Conservation (phyloP, 2,329 filamentous ascomycete species). For the Trichoderma oligosporum region DNA sequence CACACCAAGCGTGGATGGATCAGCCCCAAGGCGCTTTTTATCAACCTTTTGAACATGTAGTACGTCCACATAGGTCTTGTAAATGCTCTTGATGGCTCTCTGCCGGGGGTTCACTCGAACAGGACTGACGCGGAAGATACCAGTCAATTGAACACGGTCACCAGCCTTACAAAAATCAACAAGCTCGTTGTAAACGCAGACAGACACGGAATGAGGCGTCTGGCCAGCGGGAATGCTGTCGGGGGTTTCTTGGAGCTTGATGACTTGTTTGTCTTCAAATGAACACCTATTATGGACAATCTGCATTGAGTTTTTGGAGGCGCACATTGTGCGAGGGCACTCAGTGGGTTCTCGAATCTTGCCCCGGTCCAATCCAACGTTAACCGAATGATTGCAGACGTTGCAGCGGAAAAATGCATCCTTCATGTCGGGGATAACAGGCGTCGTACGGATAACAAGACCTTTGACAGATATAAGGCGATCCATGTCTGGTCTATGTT, state of each 20-base stretch:
- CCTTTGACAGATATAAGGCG: constrained; percentile 94
- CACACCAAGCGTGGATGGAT: constrained; percentile 81
- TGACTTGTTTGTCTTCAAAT: constrained; percentile 97
- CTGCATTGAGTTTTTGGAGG: constrained; percentile 91
- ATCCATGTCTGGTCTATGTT: constrained; percentile 68
- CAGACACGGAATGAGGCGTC: constrained; percentile 92
- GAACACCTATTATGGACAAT: constrained; percentile 93
- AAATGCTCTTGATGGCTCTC: constrained; percentile 86
- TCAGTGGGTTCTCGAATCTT: constrained; percentile 92
- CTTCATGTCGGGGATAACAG: constrained; percentile 98
- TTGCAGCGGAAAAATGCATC: constrained; percentile 97
- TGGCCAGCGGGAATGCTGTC: constrained; percentile 93
- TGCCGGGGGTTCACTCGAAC: constrained; percentile 93
- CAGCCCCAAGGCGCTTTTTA: constrained; percentile 88
- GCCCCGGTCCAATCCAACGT: constrained; percentile 88
- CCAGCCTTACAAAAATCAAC: constrained; percentile 98
- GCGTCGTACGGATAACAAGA: constrained; percentile 89
- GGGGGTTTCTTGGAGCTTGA: constrained; percentile 96
- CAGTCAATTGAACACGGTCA: constrained; percentile 91
- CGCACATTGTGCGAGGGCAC: constrained; percentile 79
- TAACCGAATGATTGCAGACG: constrained; percentile 85
- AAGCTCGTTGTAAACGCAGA: constrained; percentile 94
- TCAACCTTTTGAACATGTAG: constrained; percentile 96
- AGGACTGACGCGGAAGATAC: constrained; percentile 92
- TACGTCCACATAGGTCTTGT: constrained; percentile 97